Conservation (phyloP, 768 basidiomycete species). For the Dendrothele bispora region DNA sequence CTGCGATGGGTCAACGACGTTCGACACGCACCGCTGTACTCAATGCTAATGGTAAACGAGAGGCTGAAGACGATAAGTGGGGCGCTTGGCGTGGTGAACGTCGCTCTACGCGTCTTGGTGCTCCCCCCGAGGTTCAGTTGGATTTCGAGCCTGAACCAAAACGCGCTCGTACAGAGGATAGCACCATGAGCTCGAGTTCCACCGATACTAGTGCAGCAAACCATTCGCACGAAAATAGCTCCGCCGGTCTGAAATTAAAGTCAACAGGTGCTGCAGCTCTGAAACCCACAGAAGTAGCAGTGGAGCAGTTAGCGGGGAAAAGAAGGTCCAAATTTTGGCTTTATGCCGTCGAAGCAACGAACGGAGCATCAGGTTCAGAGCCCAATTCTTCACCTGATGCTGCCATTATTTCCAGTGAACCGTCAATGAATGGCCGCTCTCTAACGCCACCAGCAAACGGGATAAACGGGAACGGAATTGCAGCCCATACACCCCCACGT, state of each 20-base stretch:
- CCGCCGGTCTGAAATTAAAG: slow-evolving; percentile 47
- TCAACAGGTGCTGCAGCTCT: slow-evolving; percentile 61
- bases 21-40: slow-evolving; percentile 50
- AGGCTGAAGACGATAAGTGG: slow-evolving; percentile 50
- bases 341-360: slow-evolving; percentile 77
- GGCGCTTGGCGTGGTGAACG: slow-evolving; percentile 73
- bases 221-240: slow-evolving; percentile 27
- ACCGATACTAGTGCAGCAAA: slow-evolving; percentile 48
- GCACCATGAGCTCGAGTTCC: slow-evolving; percentile 60
- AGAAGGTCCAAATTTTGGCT: slow-evolving; percentile 89
- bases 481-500: slow-evolving; percentile 1
- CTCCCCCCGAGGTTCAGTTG: slow-evolving; percentile 46
- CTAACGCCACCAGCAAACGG: slow-evolving; percentile 17
- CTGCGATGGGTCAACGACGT: slow-evolving; percentile 43
- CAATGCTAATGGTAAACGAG: slow-evolving; percentile 56
- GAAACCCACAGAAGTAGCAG: slow-evolving; percentile 70
- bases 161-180: slow-evolving; percentile 79
- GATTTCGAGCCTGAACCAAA: slow-evolving; percentile 57
- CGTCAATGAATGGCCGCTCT: slow-evolving; percentile 20
- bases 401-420: slow-evolving; percentile 13
- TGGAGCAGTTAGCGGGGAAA: slow-evolving; percentile 76
- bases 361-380: slow-evolving; percentile 28
- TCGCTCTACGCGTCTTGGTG: slow-evolving; percentile 68
- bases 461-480: slow-evolving; percentile 5
- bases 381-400: slow-evolving; percentile 4